Evolutionary conservation across 169 alveolate genomes (phyloP).

Genomic region (Cryptosporidium bovis): DNA sequence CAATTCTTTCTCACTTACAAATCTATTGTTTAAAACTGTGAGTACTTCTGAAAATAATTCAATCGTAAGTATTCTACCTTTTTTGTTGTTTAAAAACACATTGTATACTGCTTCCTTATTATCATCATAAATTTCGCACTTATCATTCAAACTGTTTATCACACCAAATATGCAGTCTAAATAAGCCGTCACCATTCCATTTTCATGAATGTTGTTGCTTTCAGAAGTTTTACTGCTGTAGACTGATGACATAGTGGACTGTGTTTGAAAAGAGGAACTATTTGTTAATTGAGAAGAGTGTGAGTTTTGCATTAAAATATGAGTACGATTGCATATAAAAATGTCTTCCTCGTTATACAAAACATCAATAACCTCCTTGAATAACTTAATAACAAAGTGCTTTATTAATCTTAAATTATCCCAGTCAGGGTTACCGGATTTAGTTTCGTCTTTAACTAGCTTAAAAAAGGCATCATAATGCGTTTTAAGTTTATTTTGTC

Average conservation of each 20-base stretch:
- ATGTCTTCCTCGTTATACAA: neutral
- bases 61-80: constrained; percentile 26
- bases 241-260: constrained; percentile 46
- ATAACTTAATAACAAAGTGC: neutral
- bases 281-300: constrained; percentile 52
- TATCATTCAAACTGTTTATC: neutral
- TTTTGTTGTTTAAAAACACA: constrained; percentile 1
- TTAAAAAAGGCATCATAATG: too few species aligned
- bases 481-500: too few species aligned
- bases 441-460: too few species aligned
- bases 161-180: constrained; percentile 11
- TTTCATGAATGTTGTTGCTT: neutral
- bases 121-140: constrained; percentile 6
- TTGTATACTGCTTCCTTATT: constrained; percentile 4
- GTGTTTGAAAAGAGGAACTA: constrained; percentile 46
- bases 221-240: neutral
- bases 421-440: constrained; percentile 3
- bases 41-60: too few species aligned
- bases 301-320: constrained; percentile 3
- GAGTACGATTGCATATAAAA: neutral
- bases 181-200: neutral
- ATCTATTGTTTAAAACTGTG: too few species aligned
- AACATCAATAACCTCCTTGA: neutral
- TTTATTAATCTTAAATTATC: constrained; percentile 42
- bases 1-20: too few species aligned